Percentiles rank a stretch among this genome's conserved stretches.
These are phyloP conservation scores for Ogataea wickerhamii DNA, from an alignment of 805 yeast genomes.

Conservation along the genomic window DNA sequence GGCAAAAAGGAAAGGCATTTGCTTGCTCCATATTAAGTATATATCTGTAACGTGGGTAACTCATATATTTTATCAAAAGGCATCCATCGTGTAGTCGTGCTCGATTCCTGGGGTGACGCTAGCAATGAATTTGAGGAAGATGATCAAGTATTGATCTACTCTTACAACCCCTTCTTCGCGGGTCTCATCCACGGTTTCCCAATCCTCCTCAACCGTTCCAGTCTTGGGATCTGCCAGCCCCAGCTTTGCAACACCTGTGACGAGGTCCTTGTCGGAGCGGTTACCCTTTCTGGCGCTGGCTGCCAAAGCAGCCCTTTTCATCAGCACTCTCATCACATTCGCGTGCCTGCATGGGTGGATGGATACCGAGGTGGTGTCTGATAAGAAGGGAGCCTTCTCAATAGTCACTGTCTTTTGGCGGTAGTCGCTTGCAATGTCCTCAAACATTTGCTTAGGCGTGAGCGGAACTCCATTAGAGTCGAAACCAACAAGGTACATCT, in stretches of 20 bases:
- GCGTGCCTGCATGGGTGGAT: constrained; percentile 98
- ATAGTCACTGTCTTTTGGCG: constrained; percentile 95
- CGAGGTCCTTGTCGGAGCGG: constrained; percentile 24
- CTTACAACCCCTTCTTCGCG: constrained; percentile 46
- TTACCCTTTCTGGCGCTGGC: constrained; percentile 32
- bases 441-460: constrained; percentile 87
- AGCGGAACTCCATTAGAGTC: constrained; percentile 80
- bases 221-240: constrained; percentile 40
- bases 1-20: too few relatives aligned
- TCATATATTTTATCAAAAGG: constrained; percentile 52
- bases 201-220: constrained; percentile 35
- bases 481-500: constrained; percentile 87
- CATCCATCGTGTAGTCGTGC: constrained; percentile 98
- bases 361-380: constrained; percentile 73
- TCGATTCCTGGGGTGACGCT: constrained; percentile 98
- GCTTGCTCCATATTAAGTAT: too few relatives aligned
- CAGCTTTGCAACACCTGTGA: constrained; percentile 43
- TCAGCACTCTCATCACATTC: constrained; percentile 84
- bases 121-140: constrained; percentile 89
- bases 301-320: constrained; percentile 66
- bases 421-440: constrained; percentile 88
- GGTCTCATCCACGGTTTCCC: constrained; percentile 50
- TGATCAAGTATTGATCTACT: constrained; percentile 86
- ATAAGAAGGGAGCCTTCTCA: constrained; percentile 83
- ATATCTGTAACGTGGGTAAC: too few relatives aligned